A percentile compares a stretch with the other conserved stretches of the same genome.
phyloP scores from a whole-genome alignment of 2,329 filamentous ascomycete genomes.

The Cercospora berteroae region DNA sequence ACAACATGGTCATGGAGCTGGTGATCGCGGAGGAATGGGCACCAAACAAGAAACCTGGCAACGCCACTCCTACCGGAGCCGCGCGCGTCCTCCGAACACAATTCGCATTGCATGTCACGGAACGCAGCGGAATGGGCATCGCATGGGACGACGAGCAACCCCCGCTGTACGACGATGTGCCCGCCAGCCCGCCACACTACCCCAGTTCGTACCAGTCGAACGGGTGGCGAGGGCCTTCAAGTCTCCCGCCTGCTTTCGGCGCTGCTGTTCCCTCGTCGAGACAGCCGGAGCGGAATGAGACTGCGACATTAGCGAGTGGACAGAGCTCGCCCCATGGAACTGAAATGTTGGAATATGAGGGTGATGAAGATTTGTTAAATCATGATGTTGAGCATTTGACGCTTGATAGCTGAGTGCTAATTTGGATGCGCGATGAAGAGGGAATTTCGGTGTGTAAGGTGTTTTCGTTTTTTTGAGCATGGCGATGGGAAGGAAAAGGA shows the following conservation, averaged over 20 bases:
- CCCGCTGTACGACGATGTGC: conserved; percentile 90
- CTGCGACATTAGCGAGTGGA: conserved; percentile 5
- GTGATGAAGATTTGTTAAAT: conserved; percentile 42
- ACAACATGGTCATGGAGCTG: conserved; percentile 87
- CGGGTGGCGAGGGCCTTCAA: neutral
- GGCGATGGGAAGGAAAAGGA: neutral
- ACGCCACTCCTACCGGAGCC: conserved; percentile 81
- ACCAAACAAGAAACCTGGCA: conserved; percentile 65
- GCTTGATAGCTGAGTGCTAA: conserved; percentile 1
- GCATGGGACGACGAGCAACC: conserved; percentile 97
- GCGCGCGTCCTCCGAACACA: conserved; percentile 91
- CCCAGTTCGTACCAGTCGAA: conserved; percentile 29
- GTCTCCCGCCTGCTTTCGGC: neutral
- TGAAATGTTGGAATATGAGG: conserved; percentile 47
- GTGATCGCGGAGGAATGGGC: conserved; percentile 90
- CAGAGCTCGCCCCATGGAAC: conserved; percentile 19
- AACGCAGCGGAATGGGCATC: conserved; percentile 81
- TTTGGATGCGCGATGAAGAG: neutral
- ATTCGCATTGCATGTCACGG: conserved; percentile 78
- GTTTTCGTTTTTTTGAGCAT: neutral
- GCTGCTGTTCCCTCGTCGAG: neutral
- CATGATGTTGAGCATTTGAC: conserved; percentile 48
- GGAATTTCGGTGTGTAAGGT: neutral
- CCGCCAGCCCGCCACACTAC: conserved; percentile 71
- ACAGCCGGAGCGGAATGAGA: neutral